These are phyloP conservation scores for Cladorrhinum samala DNA, from an alignment of 495 filamentous ascomycete species.

Conservation along the genomic window DNA sequence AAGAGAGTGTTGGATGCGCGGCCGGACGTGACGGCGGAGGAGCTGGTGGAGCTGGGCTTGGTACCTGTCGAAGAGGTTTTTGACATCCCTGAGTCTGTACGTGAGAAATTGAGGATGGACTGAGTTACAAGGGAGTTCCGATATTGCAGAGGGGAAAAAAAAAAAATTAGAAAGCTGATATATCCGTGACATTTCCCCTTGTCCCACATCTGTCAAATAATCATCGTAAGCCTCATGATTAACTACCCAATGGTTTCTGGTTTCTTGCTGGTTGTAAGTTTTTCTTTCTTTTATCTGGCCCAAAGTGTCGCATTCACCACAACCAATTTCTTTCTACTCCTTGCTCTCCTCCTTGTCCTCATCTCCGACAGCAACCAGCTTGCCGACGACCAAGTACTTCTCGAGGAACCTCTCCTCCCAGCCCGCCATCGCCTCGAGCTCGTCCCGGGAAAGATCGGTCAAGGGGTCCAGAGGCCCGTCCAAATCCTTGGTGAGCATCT, in stretches of 20 bases:
- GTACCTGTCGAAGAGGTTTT: conserved; percentile 45
- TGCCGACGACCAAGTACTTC: conserved; percentile 94
- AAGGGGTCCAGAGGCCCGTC: conserved; percentile 80
- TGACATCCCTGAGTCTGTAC: conserved; percentile 14
- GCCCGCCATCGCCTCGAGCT: conserved; percentile 74
- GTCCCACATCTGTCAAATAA: no score
- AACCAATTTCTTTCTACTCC: no score
- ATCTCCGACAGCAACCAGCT: conserved; percentile 55
- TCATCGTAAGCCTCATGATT: not conserved
- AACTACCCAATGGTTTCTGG: not conserved
- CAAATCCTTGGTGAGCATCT: conserved; percentile 92
- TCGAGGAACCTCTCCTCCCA: conserved; percentile 92
- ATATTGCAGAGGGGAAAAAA: no score
- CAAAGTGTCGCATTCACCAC: no score
- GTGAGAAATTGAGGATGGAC: conserved; percentile 1
- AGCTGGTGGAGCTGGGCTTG: conserved; percentile 33
- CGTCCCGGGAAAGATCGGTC: conserved; percentile 63
- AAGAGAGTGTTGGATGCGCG: conserved; percentile 40
- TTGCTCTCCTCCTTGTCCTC: conserved; percentile 19
- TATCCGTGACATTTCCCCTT: no score
- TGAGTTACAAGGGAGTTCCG: no score
- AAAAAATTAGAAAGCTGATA: no score
- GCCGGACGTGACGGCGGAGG: conserved; percentile 24
- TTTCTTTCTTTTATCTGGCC: no score
- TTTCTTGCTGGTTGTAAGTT: no score